A percentile compares a stretch with the other conserved stretches of the same genome.
These are phyloP conservation scores for Trypethelium eluteriae DNA, from an alignment of 495 filamentous ascomycete genomes.

Conservation along the genomic window DNA sequence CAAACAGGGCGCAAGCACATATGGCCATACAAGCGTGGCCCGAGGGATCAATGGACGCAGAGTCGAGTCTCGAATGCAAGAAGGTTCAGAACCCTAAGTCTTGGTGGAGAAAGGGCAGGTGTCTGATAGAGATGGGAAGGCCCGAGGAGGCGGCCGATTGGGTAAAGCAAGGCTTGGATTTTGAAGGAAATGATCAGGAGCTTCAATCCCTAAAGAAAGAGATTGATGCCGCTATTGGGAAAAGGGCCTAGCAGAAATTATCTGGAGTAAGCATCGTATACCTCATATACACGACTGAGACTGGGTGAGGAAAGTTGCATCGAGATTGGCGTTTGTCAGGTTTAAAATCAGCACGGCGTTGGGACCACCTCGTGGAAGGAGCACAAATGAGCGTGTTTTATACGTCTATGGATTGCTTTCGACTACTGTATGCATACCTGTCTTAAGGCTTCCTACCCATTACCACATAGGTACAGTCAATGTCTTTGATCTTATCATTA, in stretches of 20 bases:
- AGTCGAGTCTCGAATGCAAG: constrained; percentile 84
- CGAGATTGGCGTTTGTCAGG: not conserved
- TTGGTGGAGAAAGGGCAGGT: constrained; percentile 80
- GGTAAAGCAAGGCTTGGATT: constrained; percentile 66
- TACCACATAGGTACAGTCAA: constrained; percentile 18
- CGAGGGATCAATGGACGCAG: constrained; percentile 75
- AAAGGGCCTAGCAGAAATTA: constrained; percentile 15
- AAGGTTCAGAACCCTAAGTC: constrained; percentile 80
- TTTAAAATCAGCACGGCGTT: not conserved
- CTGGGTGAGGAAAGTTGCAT: not conserved
- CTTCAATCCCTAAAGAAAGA: constrained; percentile 61
- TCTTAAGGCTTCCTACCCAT: constrained; percentile 16
- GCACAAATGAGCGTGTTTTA: too few relatives aligned
- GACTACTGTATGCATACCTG: not conserved
- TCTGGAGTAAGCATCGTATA: not conserved
- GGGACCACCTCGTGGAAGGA: too few relatives aligned
- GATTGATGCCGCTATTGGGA: constrained; percentile 47
- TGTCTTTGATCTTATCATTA: constrained; percentile 17
- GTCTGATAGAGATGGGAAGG: constrained; percentile 82
- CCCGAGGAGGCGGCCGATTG: constrained; percentile 72
- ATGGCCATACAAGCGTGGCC: constrained; percentile 74
- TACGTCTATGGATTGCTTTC: not conserved
- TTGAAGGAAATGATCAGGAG: constrained; percentile 71
- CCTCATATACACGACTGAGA: not conserved
- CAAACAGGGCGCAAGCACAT: constrained; percentile 83